Evolutionary conservation across 2,329 filamentous ascomycete species (phyloP).

Genomic region (Drechslerella coelobrocha): DNA sequence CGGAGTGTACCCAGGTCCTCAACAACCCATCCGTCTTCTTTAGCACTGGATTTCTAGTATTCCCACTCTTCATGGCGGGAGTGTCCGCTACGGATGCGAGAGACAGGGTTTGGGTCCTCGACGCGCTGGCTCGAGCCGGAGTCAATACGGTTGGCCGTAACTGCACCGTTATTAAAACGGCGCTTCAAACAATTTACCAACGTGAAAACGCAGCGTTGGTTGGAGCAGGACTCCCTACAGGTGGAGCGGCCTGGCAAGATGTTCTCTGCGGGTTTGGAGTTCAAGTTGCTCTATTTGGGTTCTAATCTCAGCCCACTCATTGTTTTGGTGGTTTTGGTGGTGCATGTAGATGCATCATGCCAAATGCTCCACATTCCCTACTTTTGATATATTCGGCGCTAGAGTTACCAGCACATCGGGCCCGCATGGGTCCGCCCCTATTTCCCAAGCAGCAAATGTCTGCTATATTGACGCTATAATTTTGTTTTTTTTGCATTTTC

Average conservation of each 20-base stretch:
- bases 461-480: slow-evolving; percentile 6
- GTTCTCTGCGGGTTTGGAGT: slow-evolving; percentile 47
- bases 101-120: slow-evolving; percentile 61
- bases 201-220: slow-evolving; percentile 30
- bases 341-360: slow-evolving; percentile 10
- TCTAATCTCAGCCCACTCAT: slow-evolving; percentile 29
- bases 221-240: slow-evolving; percentile 32
- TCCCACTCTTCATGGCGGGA: slow-evolving; percentile 66
- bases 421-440: neutral
- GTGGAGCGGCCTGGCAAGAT: slow-evolving; percentile 40
- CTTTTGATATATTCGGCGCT: slow-evolving; percentile 6
- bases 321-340: slow-evolving; percentile 12
- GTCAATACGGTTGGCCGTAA: slow-evolving; percentile 44
- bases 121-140: slow-evolving; percentile 58
- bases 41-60: slow-evolving; percentile 61
- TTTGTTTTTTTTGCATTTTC: slow-evolving; percentile 2
- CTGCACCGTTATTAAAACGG: slow-evolving; percentile 42
- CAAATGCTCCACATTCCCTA: slow-evolving; percentile 23
- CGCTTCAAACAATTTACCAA: slow-evolving; percentile 37
- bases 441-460: slow-evolving; percentile 2
- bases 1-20: slow-evolving; percentile 35
- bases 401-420: neutral
- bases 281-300: slow-evolving; percentile 49
- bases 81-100: slow-evolving; percentile 59
- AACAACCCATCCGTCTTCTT: slow-evolving; percentile 57